Base-by-base conservation (phyloP, 805 yeast species). In the Candida xyloterini region DNA sequence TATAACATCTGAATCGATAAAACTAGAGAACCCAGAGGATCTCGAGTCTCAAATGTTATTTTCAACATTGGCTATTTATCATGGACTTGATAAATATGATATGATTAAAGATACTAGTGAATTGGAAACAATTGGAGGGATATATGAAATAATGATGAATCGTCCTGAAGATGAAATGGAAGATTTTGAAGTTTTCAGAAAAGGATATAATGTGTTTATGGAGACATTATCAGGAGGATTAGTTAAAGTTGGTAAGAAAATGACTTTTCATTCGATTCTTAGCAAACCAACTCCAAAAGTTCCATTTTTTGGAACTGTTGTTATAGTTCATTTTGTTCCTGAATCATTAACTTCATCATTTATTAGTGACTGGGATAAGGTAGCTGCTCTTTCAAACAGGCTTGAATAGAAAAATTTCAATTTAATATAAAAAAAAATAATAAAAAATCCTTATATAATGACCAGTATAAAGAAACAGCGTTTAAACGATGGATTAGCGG, bases 201-300 rank as follows among this genome's bases (percentile, higher is more conserved):
- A 39, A 5, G 20, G 20, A 63, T 89, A 18, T 14, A 81, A 84
- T 36, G 82, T 83, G 5, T 91, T 72, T 60, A 79, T 86, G 79
- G 97, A 87, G 59, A 87, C 96, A 0, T 71, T 65, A 23, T 55
- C 78, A 2, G 96, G 96, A 35, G 97, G 97, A 0, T 70, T 91
- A 44, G 81, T 88, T 31, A 88, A 87, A 61, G 78, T 84, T 4
- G 96, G 96, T 20, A 85, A 82, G 59, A 87, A 84, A 48, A 74
- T 79, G 15, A 67, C 84, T 1, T 58, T 91, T 15, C 74, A 77
- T 52, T 74, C 75, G 36, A 84, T 81, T 0, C 68, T 91, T 47
- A 72, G 78, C 65, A 71, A 77, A 35, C 76, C 73, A 26, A 63
- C 63, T 7, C 85, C 95, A 11, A 70, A 69, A 16, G 78, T 87